phyloP scores from a whole-genome alignment of 2,329 filamentous ascomycete species.

The Capronia americana region DNA sequence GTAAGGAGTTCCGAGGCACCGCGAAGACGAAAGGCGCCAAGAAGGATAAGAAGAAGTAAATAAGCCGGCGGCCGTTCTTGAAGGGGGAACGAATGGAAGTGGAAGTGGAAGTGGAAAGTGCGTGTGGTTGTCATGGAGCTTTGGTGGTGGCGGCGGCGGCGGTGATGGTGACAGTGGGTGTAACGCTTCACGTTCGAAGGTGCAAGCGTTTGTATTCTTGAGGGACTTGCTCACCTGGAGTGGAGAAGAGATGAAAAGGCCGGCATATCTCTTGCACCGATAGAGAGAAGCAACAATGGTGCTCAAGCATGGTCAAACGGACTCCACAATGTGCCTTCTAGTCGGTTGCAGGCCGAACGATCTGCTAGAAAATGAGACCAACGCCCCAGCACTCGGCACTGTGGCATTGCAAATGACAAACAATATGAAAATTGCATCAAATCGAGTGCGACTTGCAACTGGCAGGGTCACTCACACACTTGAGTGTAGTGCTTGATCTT shows the following conservation, averaged over 20 bases:
- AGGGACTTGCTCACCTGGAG: not conserved
- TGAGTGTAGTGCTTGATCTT: not conserved
- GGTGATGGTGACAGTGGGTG: not conserved
- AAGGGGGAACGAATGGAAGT: conserved; percentile 19
- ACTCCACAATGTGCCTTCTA: not conserved
- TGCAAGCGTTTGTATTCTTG: not conserved
- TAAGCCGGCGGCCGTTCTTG: conserved; percentile 55
- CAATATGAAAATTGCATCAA: conserved; percentile 1
- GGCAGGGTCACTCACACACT: not conserved
- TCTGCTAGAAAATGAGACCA: not conserved
- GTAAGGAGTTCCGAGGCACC: conserved; percentile 97
- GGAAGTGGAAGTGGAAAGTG: conserved; percentile 27
- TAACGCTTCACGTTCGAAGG: not conserved
- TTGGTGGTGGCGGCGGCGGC: conserved; percentile 21
- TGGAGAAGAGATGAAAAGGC: not conserved
- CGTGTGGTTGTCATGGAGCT: conserved; percentile 26
- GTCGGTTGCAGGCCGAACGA: not conserved
- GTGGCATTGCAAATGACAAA: conserved; percentile 1
- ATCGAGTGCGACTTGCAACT: not conserved
- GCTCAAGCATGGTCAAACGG: conserved; percentile 11
- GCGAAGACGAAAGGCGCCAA: conserved; percentile 98
- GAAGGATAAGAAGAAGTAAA: conserved; percentile 76
- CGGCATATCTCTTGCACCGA: not conserved
- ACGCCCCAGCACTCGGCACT: not conserved
- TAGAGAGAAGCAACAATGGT: not conserved